Conservation (phyloP, 805 yeast species). For the Jamesozyma jinghongensis region DNA sequence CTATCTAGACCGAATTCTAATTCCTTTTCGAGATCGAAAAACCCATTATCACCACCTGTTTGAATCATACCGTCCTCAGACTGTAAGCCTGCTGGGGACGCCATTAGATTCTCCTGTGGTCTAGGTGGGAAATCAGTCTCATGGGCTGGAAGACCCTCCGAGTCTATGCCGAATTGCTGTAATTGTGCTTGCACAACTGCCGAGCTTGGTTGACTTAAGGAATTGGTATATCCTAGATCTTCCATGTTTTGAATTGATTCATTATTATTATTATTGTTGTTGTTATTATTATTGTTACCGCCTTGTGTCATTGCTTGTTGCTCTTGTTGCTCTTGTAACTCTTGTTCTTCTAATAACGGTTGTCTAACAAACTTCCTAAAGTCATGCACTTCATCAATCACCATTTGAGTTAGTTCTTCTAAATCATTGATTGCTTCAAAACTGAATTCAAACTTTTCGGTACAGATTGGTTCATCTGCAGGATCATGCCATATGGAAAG, state of each 20-base stretch:
- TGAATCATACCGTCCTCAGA: conserved; percentile 3
- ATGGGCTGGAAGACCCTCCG: conserved; percentile 32
- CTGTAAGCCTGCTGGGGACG: conserved; percentile 15
- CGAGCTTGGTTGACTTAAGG: conserved; percentile 1
- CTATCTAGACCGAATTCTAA: conserved; percentile 62
- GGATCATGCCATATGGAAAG: conserved; percentile 88
- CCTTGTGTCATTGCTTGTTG: conserved; percentile 14
- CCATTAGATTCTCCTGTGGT: conserved; percentile 44
- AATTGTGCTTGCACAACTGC: conserved; percentile 11
- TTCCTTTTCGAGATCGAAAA: conserved; percentile 51
- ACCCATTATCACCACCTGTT: conserved; percentile 1
- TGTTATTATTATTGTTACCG: conserved; percentile 8
- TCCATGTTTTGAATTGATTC: conserved; percentile 21
- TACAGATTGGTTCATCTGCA: conserved; percentile 79
- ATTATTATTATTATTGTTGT: background rate
- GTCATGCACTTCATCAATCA: conserved; percentile 65
- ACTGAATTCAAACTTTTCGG: conserved; percentile 72
- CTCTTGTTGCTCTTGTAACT: conserved; percentile 23
- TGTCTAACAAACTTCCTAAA: conserved; percentile 76
- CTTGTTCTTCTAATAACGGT: conserved; percentile 53
- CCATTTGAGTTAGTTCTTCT: conserved; percentile 64
- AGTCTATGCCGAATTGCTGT: conserved; percentile 40
- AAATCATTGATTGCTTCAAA: conserved; percentile 81
- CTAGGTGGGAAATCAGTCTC: conserved; percentile 48
- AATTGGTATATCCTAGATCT: conserved; percentile 2